A percentile compares a stretch with the other conserved stretches of the same genome.
Conservation (phyloP, 805 yeast species). For the Pichia deserticola region DNA sequence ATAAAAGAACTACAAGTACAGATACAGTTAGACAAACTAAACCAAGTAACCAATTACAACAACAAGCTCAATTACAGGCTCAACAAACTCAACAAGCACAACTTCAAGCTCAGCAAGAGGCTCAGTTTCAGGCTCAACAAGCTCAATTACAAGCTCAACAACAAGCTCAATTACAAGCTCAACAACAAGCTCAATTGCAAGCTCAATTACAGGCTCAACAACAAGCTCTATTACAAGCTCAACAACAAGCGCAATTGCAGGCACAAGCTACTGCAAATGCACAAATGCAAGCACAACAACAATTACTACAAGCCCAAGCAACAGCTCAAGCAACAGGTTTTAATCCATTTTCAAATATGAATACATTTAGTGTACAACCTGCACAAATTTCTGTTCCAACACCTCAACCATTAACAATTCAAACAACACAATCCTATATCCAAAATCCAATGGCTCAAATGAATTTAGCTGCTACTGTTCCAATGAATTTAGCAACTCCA, state of each 20-base stretch:
- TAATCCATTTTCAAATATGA: constrained; percentile 11
- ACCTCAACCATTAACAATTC: not conserved
- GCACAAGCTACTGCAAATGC: not conserved
- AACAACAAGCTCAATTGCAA: constrained; percentile 9
- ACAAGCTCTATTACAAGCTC: not conserved
- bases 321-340: constrained; percentile 10
- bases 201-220: not conserved
- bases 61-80: constrained; percentile 10
- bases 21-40: constrained; percentile 2
- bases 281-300: constrained; percentile 3
- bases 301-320: constrained; percentile 3
- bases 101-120: constrained; percentile 7
- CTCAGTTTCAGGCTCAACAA: no score
- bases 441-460: not conserved
- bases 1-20: not conserved
- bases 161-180: constrained; percentile 11
- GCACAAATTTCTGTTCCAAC: not conserved
- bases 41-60: constrained; percentile 8
- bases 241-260: constrained; percentile 5
- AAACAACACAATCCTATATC: not conserved
- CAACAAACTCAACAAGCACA: constrained; percentile 12
- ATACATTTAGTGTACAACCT: constrained; percentile 8
- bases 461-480: constrained; percentile 2
- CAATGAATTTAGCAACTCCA: constrained; percentile 7
- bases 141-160: not conserved